These are phyloP conservation scores for Curvularia lunata DNA, from an alignment of 2,329 filamentous ascomycete species.

Conservation along the genomic window DNA sequence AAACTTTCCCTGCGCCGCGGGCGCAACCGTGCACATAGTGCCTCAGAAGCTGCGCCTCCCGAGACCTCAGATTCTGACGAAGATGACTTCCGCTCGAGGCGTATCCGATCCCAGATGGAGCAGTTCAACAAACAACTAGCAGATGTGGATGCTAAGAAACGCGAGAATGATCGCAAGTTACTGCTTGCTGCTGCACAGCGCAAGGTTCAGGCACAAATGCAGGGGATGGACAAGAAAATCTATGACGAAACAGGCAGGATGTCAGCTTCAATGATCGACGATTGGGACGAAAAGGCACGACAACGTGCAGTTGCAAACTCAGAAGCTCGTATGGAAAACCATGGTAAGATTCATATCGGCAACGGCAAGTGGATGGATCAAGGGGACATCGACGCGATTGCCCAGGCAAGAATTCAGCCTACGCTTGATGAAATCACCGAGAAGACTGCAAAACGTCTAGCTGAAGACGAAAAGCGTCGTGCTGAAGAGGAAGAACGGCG, in stretches of 20 bases:
- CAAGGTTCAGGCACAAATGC: constrained; percentile 81
- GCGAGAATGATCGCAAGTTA: constrained; percentile 74
- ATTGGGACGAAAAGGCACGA: constrained; percentile 81
- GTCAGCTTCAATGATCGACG: constrained; percentile 69
- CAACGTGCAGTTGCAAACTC: constrained; percentile 71
- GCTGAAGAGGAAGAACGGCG: constrained; percentile 68
- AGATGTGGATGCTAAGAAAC: constrained; percentile 74
- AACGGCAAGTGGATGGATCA: constrained; percentile 81
- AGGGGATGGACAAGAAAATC: constrained; percentile 81
- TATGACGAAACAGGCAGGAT: constrained; percentile 77
- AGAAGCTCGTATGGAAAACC: constrained; percentile 63
- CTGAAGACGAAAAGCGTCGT: constrained; percentile 70
- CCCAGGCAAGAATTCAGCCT: constrained; percentile 77
- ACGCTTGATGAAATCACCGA: constrained; percentile 84
- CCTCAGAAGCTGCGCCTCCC: constrained; percentile 56
- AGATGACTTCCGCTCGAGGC: constrained; percentile 72
- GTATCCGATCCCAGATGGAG: constrained; percentile 80
- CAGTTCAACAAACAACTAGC: constrained; percentile 72
- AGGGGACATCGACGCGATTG: constrained; percentile 79
- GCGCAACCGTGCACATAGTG: constrained; percentile 69
- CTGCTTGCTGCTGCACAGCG: constrained; percentile 80
- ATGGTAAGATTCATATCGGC: constrained; percentile 72
- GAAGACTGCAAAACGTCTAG: constrained; percentile 74
- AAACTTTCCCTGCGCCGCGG: constrained; percentile 60
- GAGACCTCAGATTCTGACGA: constrained; percentile 48